Evolutionary conservation across 2,329 filamentous ascomycete species (phyloP), one percentile per base, ranked within the genome.

Genomic region (Colletotrichum sp.): DNA sequence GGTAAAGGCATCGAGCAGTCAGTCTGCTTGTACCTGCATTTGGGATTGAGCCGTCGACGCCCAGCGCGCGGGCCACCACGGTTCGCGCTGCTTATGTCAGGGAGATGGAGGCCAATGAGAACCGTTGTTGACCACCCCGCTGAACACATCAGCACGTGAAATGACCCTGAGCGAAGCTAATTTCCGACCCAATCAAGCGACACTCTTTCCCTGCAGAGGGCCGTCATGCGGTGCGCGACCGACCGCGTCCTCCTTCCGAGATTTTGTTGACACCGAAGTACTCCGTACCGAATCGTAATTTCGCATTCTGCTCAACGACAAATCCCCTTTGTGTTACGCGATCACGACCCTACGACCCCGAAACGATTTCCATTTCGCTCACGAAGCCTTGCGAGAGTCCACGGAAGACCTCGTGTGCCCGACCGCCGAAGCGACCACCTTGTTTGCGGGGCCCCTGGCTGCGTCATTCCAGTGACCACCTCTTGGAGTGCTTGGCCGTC

Each of bases 241-340:
- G 74, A 76, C 72, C 74, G 74, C 74, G 74, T 76, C 72, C 74
- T 64, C 67, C 52, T 75, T 63, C 72, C 72, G 74, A 76, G 61
- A 76, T 74, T 76, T 70, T 76, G 74, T 76, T 76, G 74, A 76
- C 74, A 76, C 57, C 61, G 55, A 75, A 61, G 72, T 76, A 75
- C 64, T 67, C 48, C 71, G 48, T 76, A 60, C 59, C 65, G 48
- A 74, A 60, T 43, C 65, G 59, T 43, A 69, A 61, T 74, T 76
- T 76, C 74, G 71, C 74, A 68, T 76, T 68, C 48, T 64, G 71
- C 48, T 74, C 48, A 59, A 76, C 64, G 71, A 69, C 70, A 65
- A 63, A 34, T 74, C 71, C 74, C 74, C 34, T 74, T 68, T 76
- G 71, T 76, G 28, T 73, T 69, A 76, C 70, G 71, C 71, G 70